Evolutionary conservation across 371 early-diverging fungal genomes (phyloP).

Genomic region (Apophysomyces elegans): DNA sequence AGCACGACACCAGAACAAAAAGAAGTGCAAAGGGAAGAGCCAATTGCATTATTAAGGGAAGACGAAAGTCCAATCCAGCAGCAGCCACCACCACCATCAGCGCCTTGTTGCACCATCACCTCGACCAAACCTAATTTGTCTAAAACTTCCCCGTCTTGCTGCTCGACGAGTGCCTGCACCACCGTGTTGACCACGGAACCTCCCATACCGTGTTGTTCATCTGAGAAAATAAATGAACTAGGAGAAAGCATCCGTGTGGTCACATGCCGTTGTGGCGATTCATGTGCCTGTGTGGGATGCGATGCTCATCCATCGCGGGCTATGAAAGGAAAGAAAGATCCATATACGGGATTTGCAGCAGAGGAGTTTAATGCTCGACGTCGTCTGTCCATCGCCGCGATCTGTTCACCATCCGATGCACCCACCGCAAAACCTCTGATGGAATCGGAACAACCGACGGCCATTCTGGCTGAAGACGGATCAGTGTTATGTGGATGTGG

Average conservation of each 20-base stretch:
- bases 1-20: slow-evolving; percentile 2
- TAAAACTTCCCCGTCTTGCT: not conserved
- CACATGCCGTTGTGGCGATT: slow-evolving; percentile 55
- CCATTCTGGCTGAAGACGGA: slow-evolving; percentile 34
- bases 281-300: slow-evolving; percentile 51
- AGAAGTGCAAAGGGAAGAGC: not conserved
- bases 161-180: not conserved
- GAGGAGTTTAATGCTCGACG: slow-evolving; percentile 18
- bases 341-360: slow-evolving; percentile 32
- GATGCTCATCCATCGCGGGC: slow-evolving; percentile 54
- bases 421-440: slow-evolving; percentile 14
- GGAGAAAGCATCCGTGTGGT: slow-evolving; percentile 41
- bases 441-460: slow-evolving; percentile 27
- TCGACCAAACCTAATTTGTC: slow-evolving; percentile 2
- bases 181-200: not conserved
- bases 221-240: slow-evolving; percentile 31
- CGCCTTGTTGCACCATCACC: slow-evolving; percentile 5
- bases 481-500: slow-evolving; percentile 41
- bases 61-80: not conserved
- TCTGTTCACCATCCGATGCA: slow-evolving; percentile 20
- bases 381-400: slow-evolving; percentile 30
- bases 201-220: slow-evolving; percentile 27
- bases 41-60: not conserved
- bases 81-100: slow-evolving; percentile 10
- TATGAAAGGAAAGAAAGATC: slow-evolving; percentile 45